Evolutionary conservation across 345 rosid species (phyloP).

Genomic region (Hirschfeldia incana): DNA sequence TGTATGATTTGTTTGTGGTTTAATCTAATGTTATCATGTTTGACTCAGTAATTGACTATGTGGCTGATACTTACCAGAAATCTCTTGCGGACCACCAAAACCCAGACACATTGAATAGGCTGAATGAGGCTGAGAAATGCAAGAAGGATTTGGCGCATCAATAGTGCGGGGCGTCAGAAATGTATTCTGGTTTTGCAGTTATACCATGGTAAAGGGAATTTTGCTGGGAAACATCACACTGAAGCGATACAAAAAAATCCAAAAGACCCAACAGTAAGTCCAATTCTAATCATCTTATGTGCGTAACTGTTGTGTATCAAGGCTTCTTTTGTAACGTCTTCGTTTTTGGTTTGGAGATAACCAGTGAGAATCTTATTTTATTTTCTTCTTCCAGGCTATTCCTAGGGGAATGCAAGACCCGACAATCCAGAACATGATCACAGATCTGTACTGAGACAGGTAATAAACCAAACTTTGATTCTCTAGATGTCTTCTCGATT

Average conservation of each 20-base stretch:
- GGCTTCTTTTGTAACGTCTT: not conserved
- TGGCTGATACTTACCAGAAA: slow-evolving; percentile 92
- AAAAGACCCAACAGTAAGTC: slow-evolving; percentile 61
- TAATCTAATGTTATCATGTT: too few species aligned
- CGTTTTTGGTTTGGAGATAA: not conserved
- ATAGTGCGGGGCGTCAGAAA: too few species aligned
- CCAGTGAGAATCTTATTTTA: not conserved
- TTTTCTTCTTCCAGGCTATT: slow-evolving; percentile 53
- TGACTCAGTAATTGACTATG: slow-evolving; percentile 47
- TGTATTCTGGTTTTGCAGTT: too few species aligned
- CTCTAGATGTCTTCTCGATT: not conserved
- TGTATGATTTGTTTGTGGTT: too few species aligned
- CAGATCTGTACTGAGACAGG: slow-evolving; percentile 73
- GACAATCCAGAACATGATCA: slow-evolving; percentile 78
- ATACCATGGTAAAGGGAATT: too few species aligned
- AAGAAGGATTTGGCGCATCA: not conserved
- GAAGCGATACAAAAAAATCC: slow-evolving; percentile 91
- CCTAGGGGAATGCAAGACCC: slow-evolving; percentile 90
- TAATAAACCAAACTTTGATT: slow-evolving; percentile 18
- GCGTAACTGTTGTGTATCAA: not conserved
- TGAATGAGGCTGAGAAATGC: slow-evolving; percentile 55
- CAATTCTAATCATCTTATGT: not conserved
- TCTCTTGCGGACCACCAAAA: slow-evolving; percentile 98
- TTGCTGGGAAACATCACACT: slow-evolving; percentile 9
- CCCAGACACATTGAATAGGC: slow-evolving; percentile 89